Evolutionary conservation across 202 grass and related monocot genomes (phyloP).

Genomic region (Tripidium arundinaceum): DNA sequence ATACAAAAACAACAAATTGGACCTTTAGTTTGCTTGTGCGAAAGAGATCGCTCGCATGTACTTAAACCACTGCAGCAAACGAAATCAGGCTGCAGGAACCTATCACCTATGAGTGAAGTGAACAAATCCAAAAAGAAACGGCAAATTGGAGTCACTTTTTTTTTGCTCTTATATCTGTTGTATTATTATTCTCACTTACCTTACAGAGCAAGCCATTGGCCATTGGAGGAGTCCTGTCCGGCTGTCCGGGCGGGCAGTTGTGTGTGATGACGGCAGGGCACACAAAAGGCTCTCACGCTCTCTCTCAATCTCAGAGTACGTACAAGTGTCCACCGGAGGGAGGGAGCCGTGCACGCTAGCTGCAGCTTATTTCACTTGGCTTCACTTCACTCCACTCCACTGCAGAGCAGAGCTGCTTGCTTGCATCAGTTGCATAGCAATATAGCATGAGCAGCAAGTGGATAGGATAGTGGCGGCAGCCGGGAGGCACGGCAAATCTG

Average conservation of each 20-base stretch:
- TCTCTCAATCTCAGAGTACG: no score
- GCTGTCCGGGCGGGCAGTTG: not conserved
- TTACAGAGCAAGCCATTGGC: not conserved
- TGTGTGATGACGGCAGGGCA: not conserved
- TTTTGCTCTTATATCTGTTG: not conserved
- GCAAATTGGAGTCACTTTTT: not conserved
- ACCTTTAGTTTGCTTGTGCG: not conserved
- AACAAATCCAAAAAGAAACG: not conserved
- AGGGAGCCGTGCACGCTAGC: not conserved
- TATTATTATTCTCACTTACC: not conserved
- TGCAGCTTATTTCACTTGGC: not conserved
- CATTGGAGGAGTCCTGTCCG: not conserved
- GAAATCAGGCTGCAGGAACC: not conserved
- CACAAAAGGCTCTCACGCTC: not conserved
- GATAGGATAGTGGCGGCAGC: not conserved
- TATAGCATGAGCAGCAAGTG: not conserved
- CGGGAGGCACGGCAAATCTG: no score
- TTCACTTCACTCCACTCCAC: not conserved
- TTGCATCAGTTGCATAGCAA: not conserved
- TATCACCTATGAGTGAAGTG: not conserved
- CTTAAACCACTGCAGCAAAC: not conserved
- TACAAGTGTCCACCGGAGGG: not conserved
- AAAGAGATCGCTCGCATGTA: conserved; percentile 15
- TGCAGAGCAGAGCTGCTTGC: not conserved
- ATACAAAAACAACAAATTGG: not conserved